Evolutionary conservation across 2,329 filamentous ascomycete species (phyloP).

Genomic region (Emericellopsis cladophorae): DNA sequence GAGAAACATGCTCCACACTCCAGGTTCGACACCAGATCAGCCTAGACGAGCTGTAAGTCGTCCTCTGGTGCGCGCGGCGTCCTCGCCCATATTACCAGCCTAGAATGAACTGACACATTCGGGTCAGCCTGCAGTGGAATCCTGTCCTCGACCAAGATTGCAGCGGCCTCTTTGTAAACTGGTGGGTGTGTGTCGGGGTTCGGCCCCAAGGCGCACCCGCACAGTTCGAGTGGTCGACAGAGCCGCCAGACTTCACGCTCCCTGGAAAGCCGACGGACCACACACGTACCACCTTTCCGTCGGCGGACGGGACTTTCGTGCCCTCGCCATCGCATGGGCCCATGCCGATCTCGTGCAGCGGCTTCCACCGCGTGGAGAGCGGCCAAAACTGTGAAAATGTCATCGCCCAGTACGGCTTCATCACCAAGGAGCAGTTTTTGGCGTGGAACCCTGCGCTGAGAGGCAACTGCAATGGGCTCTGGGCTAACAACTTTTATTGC

Average conservation of each 20-base stretch:
- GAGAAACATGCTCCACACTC: neutral
- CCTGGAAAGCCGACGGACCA: slow-evolving; percentile 1
- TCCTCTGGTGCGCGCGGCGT: too few relatives aligned
- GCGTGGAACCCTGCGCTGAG: slow-evolving; percentile 11
- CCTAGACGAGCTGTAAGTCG: too few relatives aligned
- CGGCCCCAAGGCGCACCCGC: neutral
- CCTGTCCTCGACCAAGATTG: too few relatives aligned
- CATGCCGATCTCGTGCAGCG: slow-evolving; percentile 1
- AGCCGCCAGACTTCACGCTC: slow-evolving; percentile 2
- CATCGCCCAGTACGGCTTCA: slow-evolving; percentile 4
- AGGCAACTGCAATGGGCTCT: slow-evolving; percentile 12
- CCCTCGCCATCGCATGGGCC: slow-evolving; percentile 3
- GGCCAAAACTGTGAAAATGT: slow-evolving; percentile 2
- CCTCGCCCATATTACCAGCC: too few relatives aligned
- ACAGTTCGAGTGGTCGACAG: slow-evolving; percentile 2
- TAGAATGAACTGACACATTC: too few relatives aligned
- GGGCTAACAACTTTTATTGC: slow-evolving; percentile 10
- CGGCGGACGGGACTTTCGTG: slow-evolving; percentile 3
- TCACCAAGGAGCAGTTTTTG: slow-evolving; percentile 12
- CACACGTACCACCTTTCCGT: neutral
- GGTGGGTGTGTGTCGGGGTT: neutral
- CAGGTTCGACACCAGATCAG: too few relatives aligned
- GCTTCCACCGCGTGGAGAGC: neutral
- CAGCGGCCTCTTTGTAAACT: neutral
- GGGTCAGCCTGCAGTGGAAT: too few relatives aligned